A percentile compares a stretch with the other conserved stretches of the same genome.
Evolutionary conservation across 2,329 filamentous ascomycete species (phyloP).

Genomic region (Colletotrichum scovillei): DNA sequence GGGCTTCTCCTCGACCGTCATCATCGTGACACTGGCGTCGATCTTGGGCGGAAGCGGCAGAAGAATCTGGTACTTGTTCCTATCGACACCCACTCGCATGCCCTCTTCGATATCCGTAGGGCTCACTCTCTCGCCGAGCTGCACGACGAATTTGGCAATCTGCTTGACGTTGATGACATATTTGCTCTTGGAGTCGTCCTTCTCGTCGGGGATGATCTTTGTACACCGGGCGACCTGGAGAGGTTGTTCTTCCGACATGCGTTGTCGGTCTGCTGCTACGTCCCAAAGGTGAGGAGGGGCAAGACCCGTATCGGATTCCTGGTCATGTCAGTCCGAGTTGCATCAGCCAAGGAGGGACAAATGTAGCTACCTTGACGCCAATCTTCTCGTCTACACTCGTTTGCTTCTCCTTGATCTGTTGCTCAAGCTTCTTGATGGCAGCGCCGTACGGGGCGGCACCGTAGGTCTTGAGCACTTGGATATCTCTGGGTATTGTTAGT

Average conservation of each 20-base stretch:
- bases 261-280: conserved; percentile 95
- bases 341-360: background rate
- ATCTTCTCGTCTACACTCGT: conserved; percentile 99
- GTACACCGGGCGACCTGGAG: conserved; percentile 98
- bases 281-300: conserved; percentile 99
- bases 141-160: conserved; percentile 99
- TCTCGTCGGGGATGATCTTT: conserved; percentile 98
- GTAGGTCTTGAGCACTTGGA: conserved; percentile 99
- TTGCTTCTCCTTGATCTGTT: conserved; percentile 99
- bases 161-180: conserved; percentile 99
- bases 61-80: conserved; percentile 99
- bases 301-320: conserved; percentile 98
- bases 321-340: conserved; percentile 29
- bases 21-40: conserved; percentile 99
- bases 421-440: conserved; percentile 95
- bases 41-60: conserved; percentile 97
- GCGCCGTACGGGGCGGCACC: conserved; percentile 95
- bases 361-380: conserved; percentile 74
- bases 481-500: conserved; percentile 75
- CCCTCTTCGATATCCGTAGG: conserved; percentile 99
- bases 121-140: conserved; percentile 94
- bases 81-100: conserved; percentile 97
- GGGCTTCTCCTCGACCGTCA: conserved; percentile 99
- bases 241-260: conserved; percentile 98
- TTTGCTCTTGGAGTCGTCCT: conserved; percentile 97